Evolutionary conservation across 306 rosid genomes (phyloP).

Genomic region (Rosa rugosa): DNA sequence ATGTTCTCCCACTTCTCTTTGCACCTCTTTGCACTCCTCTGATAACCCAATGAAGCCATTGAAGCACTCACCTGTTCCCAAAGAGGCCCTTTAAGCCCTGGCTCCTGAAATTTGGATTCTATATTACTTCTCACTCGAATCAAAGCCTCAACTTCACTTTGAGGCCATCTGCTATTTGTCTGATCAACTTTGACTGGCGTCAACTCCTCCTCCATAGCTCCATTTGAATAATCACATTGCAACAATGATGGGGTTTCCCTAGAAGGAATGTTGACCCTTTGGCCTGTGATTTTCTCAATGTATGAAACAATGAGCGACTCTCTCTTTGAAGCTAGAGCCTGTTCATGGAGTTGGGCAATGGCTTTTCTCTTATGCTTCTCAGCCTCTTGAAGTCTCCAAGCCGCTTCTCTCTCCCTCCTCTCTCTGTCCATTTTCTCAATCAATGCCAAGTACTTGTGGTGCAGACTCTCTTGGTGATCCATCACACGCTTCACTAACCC

Average conservation of each 20-base stretch:
- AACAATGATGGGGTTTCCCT: constrained; percentile 10
- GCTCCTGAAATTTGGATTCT: constrained; percentile 22
- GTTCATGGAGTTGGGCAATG: constrained; percentile 23
- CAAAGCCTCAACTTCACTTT: constrained; percentile 32
- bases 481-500: constrained; percentile 26
- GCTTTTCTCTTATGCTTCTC: constrained; percentile 29
- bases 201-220: neutral
- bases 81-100: constrained; percentile 18
- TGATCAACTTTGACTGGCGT: neutral
- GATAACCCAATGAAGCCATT: constrained; percentile 28
- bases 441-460: constrained; percentile 22
- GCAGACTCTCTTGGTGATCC: constrained; percentile 31
- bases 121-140: constrained; percentile 21
- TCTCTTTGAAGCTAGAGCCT: constrained; percentile 28
- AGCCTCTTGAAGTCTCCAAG: constrained; percentile 28
- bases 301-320: constrained; percentile 31
- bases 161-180: constrained; percentile 29
- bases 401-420: constrained; percentile 29
- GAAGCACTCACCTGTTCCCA: constrained; percentile 31
- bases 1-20: constrained; percentile 36
- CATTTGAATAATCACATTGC: constrained; percentile 8
- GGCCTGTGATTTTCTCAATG: constrained; percentile 37
- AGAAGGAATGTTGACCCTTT: constrained; percentile 23
- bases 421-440: constrained; percentile 25
- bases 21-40: constrained; percentile 30